A percentile compares a stretch with the other conserved stretches of the same genome.
phyloP scores from a whole-genome alignment of 345 rosid species.

The Acer negundo region DNA sequence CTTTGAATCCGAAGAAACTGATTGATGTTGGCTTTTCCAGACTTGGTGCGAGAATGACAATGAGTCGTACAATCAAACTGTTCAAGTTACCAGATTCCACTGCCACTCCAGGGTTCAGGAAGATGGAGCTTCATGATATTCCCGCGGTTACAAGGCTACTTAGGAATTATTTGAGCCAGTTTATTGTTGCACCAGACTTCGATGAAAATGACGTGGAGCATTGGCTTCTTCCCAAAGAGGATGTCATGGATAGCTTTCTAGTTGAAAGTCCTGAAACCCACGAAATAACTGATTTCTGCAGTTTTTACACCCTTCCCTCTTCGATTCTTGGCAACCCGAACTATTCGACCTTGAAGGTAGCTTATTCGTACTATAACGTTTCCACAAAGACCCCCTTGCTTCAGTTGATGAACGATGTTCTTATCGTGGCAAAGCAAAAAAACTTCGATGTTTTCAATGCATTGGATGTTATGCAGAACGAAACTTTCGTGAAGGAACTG shows the following conservation, averaged over 20 bases:
- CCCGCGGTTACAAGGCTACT: conserved; percentile 44
- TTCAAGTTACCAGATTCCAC: conserved; percentile 42
- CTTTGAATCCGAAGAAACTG: conserved; percentile 49
- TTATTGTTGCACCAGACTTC: conserved; percentile 45
- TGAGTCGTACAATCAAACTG: conserved; percentile 46
- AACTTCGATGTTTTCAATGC: conserved; percentile 56
- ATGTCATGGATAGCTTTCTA: conserved; percentile 41
- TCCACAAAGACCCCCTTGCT: conserved; percentile 47
- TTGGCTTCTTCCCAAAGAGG: conserved; percentile 44
- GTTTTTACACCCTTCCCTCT: conserved; percentile 58
- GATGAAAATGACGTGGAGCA: conserved; percentile 46
- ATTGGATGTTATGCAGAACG: conserved; percentile 53
- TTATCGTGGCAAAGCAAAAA: conserved; percentile 46
- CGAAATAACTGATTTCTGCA: conserved; percentile 49
- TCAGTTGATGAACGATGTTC: conserved; percentile 59
- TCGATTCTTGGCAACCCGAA: conserved; percentile 50
- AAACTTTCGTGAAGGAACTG: conserved; percentile 52
- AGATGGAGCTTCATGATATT: conserved; percentile 45
- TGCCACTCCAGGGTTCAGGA: conserved; percentile 42
- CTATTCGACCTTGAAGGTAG: conserved; percentile 44
- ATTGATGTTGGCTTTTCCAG: conserved; percentile 54
- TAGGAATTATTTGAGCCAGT: conserved; percentile 37
- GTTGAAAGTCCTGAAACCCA: conserved; percentile 45
- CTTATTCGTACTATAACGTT: conserved; percentile 55
- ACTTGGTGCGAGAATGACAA: conserved; percentile 47